Percentiles rank a stretch among this genome's conserved stretches.
Evolutionary conservation across 139 green algal species (phyloP).

Genomic region (Coelastrella sp.): DNA sequence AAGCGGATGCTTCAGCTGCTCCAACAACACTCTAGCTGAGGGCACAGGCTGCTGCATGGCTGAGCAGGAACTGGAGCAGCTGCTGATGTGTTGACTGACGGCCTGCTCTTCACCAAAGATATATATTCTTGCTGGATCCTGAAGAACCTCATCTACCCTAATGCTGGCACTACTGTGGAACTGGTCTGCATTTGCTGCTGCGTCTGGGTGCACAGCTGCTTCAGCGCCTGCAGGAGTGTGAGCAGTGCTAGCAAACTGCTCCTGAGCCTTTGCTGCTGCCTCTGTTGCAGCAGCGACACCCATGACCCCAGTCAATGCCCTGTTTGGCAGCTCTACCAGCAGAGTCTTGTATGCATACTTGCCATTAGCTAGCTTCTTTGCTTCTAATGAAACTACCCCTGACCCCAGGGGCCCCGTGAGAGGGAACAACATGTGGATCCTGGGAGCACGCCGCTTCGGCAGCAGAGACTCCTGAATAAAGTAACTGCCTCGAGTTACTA

Average conservation of each 20-base stretch:
- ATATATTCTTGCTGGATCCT: neutral
- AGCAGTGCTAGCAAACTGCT: neutral
- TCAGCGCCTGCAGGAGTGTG: neutral
- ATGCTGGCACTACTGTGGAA: neutral
- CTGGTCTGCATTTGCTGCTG: neutral
- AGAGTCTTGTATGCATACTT: conserved; percentile 38
- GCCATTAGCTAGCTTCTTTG: conserved; percentile 1
- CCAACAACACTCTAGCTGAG: neutral
- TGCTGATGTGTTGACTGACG: neutral
- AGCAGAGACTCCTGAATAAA: conserved; percentile 19
- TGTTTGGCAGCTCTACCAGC: conserved; percentile 28
- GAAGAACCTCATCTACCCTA: neutral
- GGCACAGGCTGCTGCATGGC: neutral
- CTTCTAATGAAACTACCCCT: conserved; percentile 25
- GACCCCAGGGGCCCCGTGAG: neutral
- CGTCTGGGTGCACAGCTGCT: neutral
- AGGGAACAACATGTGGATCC: conserved; percentile 31
- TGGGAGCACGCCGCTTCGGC: neutral
- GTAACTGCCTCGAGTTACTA: neutral
- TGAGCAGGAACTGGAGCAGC: neutral
- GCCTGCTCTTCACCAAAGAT: neutral
- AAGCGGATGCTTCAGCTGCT: conserved; percentile 24
- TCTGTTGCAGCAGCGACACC: conserved; percentile 7
- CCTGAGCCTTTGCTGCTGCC: conserved; percentile 5
- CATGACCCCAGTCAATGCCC: neutral